A percentile compares a stretch with the other conserved stretches of the same genome.
These are phyloP conservation scores for Dendrocalamus sinicus DNA, from an alignment of 176 grass and related monocot genomes.

Conservation along the genomic window DNA sequence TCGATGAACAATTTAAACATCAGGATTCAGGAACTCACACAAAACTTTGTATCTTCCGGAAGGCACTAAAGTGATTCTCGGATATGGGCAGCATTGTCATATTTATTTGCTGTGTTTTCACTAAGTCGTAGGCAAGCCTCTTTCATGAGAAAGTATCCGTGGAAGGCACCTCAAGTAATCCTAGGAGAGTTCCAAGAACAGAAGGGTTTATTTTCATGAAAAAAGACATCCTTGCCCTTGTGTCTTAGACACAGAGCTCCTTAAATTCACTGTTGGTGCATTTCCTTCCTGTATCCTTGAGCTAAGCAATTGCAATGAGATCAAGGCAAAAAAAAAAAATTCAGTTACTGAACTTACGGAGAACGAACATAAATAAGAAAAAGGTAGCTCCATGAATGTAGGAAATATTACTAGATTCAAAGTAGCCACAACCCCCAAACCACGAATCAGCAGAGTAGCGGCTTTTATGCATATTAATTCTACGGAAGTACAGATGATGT, in stretches of 20 bases:
- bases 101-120: constrained; percentile 24
- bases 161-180: neutral
- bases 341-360: neutral
- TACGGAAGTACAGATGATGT: neutral
- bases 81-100: constrained; percentile 2
- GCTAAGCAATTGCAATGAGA: constrained; percentile 12
- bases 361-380: constrained; percentile 5
- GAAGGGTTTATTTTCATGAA: neutral
- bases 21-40: neutral
- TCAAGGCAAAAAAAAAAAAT: neutral
- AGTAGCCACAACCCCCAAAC: neutral
- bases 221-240: neutral
- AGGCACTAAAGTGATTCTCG: constrained; percentile 12
- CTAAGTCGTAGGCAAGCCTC: neutral
- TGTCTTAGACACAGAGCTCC: neutral
- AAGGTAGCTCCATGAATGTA: constrained; percentile 17
- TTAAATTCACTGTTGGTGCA: neutral
- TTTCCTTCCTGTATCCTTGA: constrained; percentile 33
- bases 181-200: constrained; percentile 6
- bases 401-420: neutral
- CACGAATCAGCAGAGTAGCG: neutral
- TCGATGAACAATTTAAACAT: neutral
- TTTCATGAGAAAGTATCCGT: constrained; percentile 20
- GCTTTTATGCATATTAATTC: neutral
- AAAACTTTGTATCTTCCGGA: constrained; percentile 3